Conservation (phyloP, 139 green algal genomes). For the Monoraphidium neglectum region DNA sequence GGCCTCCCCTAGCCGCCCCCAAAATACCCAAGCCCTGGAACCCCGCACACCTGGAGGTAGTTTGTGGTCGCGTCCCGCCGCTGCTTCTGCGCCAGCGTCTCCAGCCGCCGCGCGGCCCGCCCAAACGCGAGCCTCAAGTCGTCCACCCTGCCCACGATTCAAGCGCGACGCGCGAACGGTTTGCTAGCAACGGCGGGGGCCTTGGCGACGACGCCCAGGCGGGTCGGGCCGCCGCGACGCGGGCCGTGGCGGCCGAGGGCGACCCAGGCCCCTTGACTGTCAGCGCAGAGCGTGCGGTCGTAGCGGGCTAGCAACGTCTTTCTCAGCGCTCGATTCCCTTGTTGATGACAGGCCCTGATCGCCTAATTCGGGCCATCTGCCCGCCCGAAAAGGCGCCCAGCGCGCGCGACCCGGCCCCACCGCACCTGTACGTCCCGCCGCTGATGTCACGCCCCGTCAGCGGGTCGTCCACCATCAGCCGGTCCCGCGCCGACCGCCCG, state of each 20-base stretch:
- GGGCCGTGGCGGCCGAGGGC: not conserved
- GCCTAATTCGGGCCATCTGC: too few relatives aligned
- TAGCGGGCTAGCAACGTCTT: too few relatives aligned
- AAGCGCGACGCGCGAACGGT: conserved; percentile 51
- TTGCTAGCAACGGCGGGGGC: conserved; percentile 39
- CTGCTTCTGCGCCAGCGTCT: conserved; percentile 44
- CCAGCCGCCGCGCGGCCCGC: conserved; percentile 43
- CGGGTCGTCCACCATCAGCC: conserved; percentile 56
- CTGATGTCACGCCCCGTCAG: conserved; percentile 23
- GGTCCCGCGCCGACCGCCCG: conserved; percentile 10
- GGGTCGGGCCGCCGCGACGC: not conserved
- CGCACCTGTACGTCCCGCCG: not conserved
- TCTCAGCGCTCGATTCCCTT: too few relatives aligned
- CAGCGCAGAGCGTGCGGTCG: too few relatives aligned
- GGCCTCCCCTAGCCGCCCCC: too few relatives aligned
- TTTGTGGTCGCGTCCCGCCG: conserved; percentile 35
- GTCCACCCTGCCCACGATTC: conserved; percentile 53
- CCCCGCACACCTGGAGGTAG: conserved; percentile 42
- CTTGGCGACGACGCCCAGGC: not conserved
- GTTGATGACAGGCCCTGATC: too few relatives aligned
- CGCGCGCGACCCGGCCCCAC: not conserved
- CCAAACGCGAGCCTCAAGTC: conserved; percentile 36
- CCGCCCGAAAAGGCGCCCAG: too few relatives aligned
- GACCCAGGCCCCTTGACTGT: too few relatives aligned
- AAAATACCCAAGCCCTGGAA: not conserved